Conservation (phyloP, 331 rosid species). For the Arachis monticola region DNA sequence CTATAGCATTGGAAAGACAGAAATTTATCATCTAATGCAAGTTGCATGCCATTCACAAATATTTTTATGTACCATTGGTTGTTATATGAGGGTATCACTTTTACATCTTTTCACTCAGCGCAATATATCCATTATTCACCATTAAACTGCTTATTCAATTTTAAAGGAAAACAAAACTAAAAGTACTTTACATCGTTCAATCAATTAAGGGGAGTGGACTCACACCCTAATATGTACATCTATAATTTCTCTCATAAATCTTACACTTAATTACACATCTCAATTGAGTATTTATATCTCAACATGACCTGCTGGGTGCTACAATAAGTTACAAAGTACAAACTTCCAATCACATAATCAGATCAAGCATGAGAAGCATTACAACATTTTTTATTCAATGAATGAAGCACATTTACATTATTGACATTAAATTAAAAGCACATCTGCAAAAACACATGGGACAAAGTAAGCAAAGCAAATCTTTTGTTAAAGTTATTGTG, state of each 20-base stretch:
- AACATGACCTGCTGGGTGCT: not conserved
- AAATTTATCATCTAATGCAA: conserved; percentile 13
- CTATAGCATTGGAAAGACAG: conserved; percentile 27
- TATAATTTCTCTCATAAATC: too few relatives aligned
- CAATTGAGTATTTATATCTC: not conserved
- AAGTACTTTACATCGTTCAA: too few relatives aligned
- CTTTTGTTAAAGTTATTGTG: conserved; percentile 18
- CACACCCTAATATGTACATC: too few relatives aligned
- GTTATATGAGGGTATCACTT: too few relatives aligned
- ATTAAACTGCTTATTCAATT: too few relatives aligned
- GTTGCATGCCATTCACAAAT: too few relatives aligned
- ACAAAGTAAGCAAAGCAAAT: not conserved
- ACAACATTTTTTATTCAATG: conserved; percentile 39
- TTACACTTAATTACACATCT: too few relatives aligned
- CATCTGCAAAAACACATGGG: conserved; percentile 2
- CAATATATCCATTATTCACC: too few relatives aligned
- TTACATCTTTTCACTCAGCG: too few relatives aligned
- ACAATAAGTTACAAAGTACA: not conserved
- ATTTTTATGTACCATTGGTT: too few relatives aligned
- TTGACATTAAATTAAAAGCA: conserved; percentile 33
- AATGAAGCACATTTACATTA: conserved; percentile 44
- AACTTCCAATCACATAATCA: conserved; percentile 16
- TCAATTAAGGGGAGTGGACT: too few relatives aligned
- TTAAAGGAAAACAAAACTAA: too few relatives aligned
- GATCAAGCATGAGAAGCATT: conserved; percentile 38